A percentile compares a stretch with the other conserved stretches of the same genome.
Evolutionary conservation across 2,329 filamentous ascomycete genomes (phyloP).

Genomic region (Tolypocladium paradoxum): DNA sequence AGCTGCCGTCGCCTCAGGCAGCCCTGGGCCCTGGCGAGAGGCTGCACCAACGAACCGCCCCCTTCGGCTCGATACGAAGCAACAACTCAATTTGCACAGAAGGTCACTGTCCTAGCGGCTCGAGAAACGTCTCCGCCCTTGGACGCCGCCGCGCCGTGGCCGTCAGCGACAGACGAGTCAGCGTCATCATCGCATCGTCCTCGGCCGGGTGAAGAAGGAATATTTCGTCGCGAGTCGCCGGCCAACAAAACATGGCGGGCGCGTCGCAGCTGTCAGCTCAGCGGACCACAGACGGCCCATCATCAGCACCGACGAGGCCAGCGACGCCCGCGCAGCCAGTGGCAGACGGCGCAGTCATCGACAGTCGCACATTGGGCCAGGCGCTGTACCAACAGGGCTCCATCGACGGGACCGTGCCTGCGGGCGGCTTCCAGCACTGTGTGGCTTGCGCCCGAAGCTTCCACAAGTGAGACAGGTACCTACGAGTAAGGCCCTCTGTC

Average conservation of each 20-base stretch:
- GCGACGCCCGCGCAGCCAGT: neutral
- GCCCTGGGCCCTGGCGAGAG: neutral
- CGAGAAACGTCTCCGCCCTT: neutral
- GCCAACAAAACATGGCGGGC: neutral
- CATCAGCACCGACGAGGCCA: neutral
- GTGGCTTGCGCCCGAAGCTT: constrained; percentile 9
- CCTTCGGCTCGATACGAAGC: neutral
- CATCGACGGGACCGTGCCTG: constrained; percentile 5
- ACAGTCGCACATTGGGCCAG: neutral
- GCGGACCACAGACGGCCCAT: neutral
- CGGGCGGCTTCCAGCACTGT: constrained; percentile 7
- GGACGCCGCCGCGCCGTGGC: too few relatives aligned
- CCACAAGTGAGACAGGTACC: constrained; percentile 3
- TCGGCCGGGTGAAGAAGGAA: neutral
- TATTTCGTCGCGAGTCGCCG: neutral
- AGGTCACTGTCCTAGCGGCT: neutral
- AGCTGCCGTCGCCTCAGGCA: neutral
- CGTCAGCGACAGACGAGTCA: neutral
- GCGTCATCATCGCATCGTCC: neutral
- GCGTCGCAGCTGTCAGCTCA: neutral
- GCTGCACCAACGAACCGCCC: neutral
- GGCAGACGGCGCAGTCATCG: neutral
- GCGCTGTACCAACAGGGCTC: neutral
- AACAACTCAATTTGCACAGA: neutral
- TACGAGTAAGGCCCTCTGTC: neutral